Conservation (phyloP, 768 basidiomycete genomes). For the Lactarius hatsudake region DNA sequence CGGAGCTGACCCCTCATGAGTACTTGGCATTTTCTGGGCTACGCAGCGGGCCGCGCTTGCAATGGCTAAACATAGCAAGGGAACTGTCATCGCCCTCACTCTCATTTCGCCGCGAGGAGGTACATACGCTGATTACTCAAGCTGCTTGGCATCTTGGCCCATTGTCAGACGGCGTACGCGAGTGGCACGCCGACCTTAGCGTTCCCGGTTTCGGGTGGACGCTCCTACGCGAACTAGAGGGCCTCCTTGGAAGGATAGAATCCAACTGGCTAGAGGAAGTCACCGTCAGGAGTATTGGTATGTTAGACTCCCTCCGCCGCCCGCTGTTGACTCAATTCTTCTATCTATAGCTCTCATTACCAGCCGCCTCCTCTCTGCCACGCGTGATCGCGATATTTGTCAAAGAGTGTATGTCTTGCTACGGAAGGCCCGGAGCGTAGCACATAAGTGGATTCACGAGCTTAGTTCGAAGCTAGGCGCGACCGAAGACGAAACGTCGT, state of each 20-base stretch:
- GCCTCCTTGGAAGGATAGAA: constrained; percentile 36
- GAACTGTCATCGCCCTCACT: constrained; percentile 41
- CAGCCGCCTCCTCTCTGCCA: constrained; percentile 3
- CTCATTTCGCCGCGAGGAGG: constrained; percentile 39
- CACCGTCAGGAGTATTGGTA: neutral
- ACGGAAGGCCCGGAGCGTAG: neutral
- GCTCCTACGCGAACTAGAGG: constrained; percentile 38
- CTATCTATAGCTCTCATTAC: neutral
- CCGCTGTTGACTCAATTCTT: neutral
- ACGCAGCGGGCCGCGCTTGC: constrained; percentile 43
- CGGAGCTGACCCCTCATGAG: constrained; percentile 44
- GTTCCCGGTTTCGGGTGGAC: constrained; percentile 35
- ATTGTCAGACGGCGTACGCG: constrained; percentile 18
- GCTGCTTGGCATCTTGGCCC: constrained; percentile 44
- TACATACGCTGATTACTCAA: constrained; percentile 45
- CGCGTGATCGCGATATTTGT: neutral
- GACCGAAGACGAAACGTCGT: neutral
- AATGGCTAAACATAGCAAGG: constrained; percentile 33
- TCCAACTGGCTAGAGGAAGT: constrained; percentile 39
- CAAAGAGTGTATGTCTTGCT: neutral
- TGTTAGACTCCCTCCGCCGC: neutral
- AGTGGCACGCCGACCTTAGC: constrained; percentile 42
- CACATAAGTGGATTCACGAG: constrained; percentile 1
- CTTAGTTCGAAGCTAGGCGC: neutral
- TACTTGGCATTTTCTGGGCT: constrained; percentile 45